Percentiles rank a stretch among this genome's conserved stretches.
These are phyloP conservation scores for Trametes coccinea DNA, from an alignment of 768 basidiomycete genomes.

Conservation along the genomic window DNA sequence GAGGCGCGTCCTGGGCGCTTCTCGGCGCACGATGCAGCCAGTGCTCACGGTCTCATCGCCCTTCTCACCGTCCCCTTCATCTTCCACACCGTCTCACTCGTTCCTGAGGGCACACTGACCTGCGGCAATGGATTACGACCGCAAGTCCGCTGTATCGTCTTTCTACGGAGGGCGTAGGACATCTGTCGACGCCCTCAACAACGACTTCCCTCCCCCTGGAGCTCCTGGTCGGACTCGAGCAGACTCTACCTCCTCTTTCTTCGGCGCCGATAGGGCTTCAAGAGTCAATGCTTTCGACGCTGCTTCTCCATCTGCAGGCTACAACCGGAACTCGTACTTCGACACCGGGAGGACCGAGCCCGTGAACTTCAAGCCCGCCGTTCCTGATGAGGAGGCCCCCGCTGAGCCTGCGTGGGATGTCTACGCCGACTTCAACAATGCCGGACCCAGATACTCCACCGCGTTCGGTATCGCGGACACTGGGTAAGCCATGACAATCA, in stretches of 20 bases:
- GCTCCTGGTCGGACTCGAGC: conserved; percentile 47
- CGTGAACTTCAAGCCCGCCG: conserved; percentile 53
- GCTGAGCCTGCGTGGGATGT: conserved; percentile 65
- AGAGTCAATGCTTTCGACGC: conserved; percentile 42
- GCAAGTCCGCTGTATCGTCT: conserved; percentile 77
- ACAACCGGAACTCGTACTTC: conserved; percentile 70
- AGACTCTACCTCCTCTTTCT: conserved; percentile 70
- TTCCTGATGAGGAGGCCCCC: conserved; percentile 67
- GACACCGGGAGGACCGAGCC: conserved; percentile 73
- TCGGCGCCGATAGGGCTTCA: conserved; percentile 40
- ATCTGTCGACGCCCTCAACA: conserved; percentile 62
- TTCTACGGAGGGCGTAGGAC: conserved; percentile 69
- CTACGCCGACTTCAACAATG: conserved; percentile 88
- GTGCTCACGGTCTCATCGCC: not conserved
- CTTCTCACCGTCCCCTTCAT: conserved; percentile 7
- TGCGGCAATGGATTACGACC: conserved; percentile 66
- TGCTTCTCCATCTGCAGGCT: conserved; percentile 57
- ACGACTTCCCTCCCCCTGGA: conserved; percentile 44
- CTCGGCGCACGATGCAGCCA: not conserved
- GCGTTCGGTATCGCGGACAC: conserved; percentile 52
- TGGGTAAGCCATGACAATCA: conserved; percentile 35
- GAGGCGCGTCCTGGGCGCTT: not conserved
- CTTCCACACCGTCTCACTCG: conserved; percentile 2
- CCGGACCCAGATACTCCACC: conserved; percentile 73
- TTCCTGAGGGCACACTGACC: not conserved